These are phyloP conservation scores for Leptodontidium sp. DNA, from an alignment of 2,329 filamentous ascomycete genomes.

Conservation along the genomic window DNA sequence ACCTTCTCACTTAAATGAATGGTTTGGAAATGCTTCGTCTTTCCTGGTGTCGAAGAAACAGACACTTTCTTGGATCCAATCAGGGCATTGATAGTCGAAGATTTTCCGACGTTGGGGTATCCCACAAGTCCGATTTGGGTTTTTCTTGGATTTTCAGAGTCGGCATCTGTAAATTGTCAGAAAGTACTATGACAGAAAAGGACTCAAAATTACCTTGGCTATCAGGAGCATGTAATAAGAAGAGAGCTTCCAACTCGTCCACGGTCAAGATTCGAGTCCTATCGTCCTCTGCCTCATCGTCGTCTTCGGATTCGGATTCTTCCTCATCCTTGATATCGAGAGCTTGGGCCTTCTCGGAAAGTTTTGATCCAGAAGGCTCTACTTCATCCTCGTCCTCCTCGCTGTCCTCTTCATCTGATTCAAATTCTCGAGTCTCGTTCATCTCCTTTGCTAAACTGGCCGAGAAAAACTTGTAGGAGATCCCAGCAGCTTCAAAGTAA, in stretches of 20 bases:
- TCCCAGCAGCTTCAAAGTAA: conserved; percentile 81
- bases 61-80: conserved; percentile 98
- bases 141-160: conserved; percentile 64
- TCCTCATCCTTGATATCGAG: conserved; percentile 52
- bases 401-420: conserved; percentile 53
- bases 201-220: conserved; percentile 57
- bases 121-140: conserved; percentile 93
- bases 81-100: conserved; percentile 98
- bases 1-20: conserved; percentile 92
- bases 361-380: conserved; percentile 31
- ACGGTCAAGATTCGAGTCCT: conserved; percentile 86
- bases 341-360: conserved; percentile 49
- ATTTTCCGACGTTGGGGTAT: conserved; percentile 99
- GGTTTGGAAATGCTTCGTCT: conserved; percentile 99
- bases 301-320: conserved; percentile 40
- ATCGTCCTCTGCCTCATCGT: conserved; percentile 44
- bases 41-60: conserved; percentile 95
- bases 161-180: conserved; percentile 49
- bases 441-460: conserved; percentile 89
- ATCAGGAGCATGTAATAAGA: conserved; percentile 76
- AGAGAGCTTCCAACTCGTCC: conserved; percentile 89
- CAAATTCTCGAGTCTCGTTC: conserved; percentile 74
- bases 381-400: conserved; percentile 31
- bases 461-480: conserved; percentile 96
- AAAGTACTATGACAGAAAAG: conserved; percentile 24